Conservation (phyloP, 1,284 basidiomycete genomes). For the Thecaphora frezii region DNA sequence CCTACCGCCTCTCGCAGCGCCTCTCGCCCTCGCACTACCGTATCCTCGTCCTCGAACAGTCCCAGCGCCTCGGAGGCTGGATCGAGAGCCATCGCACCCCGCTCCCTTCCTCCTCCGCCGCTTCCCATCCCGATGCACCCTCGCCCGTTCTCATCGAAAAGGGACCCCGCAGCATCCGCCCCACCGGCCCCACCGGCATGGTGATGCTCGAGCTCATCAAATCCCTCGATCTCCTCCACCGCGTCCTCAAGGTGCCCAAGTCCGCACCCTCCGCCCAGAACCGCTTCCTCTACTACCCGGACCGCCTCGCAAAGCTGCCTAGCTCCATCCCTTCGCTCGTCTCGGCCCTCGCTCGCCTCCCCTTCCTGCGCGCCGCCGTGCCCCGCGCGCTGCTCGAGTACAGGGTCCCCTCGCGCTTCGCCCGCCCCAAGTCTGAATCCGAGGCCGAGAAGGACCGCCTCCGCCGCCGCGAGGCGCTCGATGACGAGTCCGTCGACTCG, state of each 20-base stretch:
- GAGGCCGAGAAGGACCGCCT: slow-evolving; percentile 51
- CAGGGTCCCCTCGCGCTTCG: slow-evolving; percentile 59
- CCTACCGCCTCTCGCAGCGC: slow-evolving; percentile 72
- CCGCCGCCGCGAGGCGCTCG: slow-evolving; percentile 21
- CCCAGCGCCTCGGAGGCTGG: slow-evolving; percentile 77
- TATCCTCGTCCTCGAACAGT: slow-evolving; percentile 73
- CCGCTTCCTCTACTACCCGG: slow-evolving; percentile 72
- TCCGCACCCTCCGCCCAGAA: slow-evolving; percentile 72
- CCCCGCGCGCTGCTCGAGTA: slow-evolving; percentile 64
- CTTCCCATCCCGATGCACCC: neutral
- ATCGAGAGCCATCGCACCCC: slow-evolving; percentile 69
- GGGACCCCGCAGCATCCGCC: slow-evolving; percentile 53
- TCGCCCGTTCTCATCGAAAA: slow-evolving; percentile 42
- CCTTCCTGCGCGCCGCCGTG: slow-evolving; percentile 38
- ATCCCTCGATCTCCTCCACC: slow-evolving; percentile 68
- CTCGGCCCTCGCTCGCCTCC: slow-evolving; percentile 38
- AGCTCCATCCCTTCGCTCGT: slow-evolving; percentile 62
- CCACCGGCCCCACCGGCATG: slow-evolving; percentile 42
- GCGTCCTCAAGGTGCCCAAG: slow-evolving; percentile 69
- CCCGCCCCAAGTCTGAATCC: slow-evolving; percentile 58
- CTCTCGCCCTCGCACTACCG: slow-evolving; percentile 64
- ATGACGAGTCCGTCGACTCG: slow-evolving; percentile 79
- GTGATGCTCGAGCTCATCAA: slow-evolving; percentile 74
- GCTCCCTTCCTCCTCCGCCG: slow-evolving; percentile 6
- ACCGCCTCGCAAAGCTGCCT: slow-evolving; percentile 63